A percentile compares a stretch with the other conserved stretches of the same genome.
These are phyloP conservation scores for Porphyrellus cyaneotinctus DNA, from an alignment of 768 basidiomycete genomes.

Conservation along the genomic window DNA sequence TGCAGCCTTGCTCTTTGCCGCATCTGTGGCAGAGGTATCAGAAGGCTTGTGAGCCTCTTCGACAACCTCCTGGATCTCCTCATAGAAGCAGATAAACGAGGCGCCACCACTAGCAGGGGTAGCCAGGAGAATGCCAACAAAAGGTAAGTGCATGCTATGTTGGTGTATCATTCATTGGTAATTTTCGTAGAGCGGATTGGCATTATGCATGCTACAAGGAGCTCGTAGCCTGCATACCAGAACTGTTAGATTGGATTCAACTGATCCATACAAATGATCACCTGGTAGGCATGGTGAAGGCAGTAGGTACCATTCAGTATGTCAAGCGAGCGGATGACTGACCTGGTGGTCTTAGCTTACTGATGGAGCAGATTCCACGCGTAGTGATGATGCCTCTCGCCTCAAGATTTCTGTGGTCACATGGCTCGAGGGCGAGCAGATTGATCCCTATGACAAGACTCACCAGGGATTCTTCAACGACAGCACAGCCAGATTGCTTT, in stretches of 20 bases:
- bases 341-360: background rate
- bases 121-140: background rate
- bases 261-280: background rate
- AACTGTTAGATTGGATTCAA: background rate
- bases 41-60: background rate
- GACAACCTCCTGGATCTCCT: background rate
- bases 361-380: background rate
- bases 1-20: background rate
- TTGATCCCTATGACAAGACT: background rate
- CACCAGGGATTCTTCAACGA: background rate
- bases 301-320: background rate
- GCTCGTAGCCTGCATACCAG: background rate
- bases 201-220: background rate
- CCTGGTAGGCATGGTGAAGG: background rate
- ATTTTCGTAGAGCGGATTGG: background rate
- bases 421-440: background rate
- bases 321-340: background rate
- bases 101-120: background rate
- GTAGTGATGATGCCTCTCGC: background rate
- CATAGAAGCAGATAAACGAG: background rate
- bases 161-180: background rate
- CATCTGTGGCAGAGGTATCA: background rate
- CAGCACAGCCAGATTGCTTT: background rate
- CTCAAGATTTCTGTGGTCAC: background rate
- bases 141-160: background rate